A percentile compares a stretch with the other conserved stretches of the same genome.
Conservation (phyloP, 1,139 yeast genomes). For the Saccharomyces hybrid region DNA sequence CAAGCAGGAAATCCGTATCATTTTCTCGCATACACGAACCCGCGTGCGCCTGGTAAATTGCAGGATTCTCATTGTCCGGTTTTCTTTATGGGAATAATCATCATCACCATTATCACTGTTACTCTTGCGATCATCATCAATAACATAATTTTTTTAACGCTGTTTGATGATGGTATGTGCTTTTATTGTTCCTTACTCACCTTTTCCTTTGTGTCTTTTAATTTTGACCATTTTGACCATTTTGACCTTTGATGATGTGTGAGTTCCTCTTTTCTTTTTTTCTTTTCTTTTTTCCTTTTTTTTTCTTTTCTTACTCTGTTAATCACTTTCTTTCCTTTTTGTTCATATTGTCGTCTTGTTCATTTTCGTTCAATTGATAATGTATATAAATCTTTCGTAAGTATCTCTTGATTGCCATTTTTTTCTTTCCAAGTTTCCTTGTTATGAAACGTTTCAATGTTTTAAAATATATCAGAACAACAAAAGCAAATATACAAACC, state of each 20-base stretch:
- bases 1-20: background rate
- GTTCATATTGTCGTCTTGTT: background rate
- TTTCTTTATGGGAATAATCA: background rate
- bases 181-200: background rate
- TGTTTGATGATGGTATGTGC: background rate
- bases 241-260: background rate
- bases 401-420: background rate
- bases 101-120: background rate
- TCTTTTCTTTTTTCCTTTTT: background rate
- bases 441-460: background rate
- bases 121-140: background rate
- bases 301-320: background rate
- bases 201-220: background rate
- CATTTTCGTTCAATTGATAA: background rate
- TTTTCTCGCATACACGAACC: background rate
- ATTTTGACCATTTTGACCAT: background rate
- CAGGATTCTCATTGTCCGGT: background rate
- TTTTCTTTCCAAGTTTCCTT: background rate
- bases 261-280: conserved; percentile 1
- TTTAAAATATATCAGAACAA: background rate
- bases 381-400: background rate
- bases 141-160: background rate
- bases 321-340: background rate
- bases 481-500: conserved; percentile 2
- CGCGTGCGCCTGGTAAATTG: background rate